phyloP scores from a whole-genome alignment of 805 yeast genomes.

The Ogataea sp. region DNA sequence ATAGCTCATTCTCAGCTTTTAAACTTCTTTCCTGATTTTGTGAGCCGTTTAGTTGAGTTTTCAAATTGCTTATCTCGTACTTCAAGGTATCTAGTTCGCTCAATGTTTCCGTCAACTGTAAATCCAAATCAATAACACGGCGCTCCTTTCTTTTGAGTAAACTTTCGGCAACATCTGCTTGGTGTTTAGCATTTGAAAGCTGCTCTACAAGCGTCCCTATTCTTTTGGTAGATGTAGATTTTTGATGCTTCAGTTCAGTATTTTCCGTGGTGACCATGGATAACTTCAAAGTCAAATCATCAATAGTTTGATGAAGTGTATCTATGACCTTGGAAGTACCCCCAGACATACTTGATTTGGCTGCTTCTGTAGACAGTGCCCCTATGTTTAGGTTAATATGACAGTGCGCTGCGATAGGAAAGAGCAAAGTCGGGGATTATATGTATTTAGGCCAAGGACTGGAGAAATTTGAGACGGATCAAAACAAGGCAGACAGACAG shows the following conservation, averaged over 20 bases:
- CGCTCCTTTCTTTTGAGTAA: constrained; percentile 64
- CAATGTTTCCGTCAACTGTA: constrained; percentile 39
- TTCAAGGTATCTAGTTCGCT: constrained; percentile 40
- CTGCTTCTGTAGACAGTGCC: no score
- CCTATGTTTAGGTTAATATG: no score
- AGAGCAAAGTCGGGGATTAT: no score
- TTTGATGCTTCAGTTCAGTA: constrained; percentile 45
- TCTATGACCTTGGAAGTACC: constrained; percentile 26
- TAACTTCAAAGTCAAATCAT: constrained; percentile 14
- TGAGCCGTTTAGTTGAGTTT: constrained; percentile 38
- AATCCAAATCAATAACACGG: constrained; percentile 58
- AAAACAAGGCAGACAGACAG: no score
- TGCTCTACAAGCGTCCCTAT: constrained; percentile 55
- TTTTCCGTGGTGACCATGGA: constrained; percentile 20
- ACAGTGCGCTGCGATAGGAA: no score
- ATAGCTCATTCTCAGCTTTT: constrained; percentile 45
- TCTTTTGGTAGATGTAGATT: constrained; percentile 33
- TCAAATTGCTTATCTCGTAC: constrained; percentile 41
- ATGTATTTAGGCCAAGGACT: no score
- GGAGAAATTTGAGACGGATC: no score
- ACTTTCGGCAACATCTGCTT: constrained; percentile 66
- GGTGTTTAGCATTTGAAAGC: constrained; percentile 64
- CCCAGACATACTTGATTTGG: background rate
- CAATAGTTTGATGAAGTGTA: constrained; percentile 22
- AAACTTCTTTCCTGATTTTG: constrained; percentile 37